A percentile compares a stretch with the other conserved stretches of the same genome.
phyloP scores from a whole-genome alignment of 1,139 yeast species.

The Pichia sp. region DNA sequence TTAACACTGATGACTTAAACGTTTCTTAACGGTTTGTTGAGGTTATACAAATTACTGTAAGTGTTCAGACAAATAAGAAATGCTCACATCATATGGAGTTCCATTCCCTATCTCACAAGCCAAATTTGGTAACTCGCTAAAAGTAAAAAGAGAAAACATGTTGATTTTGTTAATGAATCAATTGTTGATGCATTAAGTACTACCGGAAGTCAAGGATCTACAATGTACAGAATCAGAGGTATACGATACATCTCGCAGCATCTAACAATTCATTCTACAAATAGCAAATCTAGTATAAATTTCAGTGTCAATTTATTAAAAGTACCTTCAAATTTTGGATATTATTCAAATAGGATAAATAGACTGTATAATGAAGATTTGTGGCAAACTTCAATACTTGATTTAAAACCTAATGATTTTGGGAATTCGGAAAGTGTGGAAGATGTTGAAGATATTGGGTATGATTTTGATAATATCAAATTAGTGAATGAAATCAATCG shows the following conservation, averaged over 20 bases:
- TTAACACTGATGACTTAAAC: too few relatives aligned
- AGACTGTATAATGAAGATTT: constrained; percentile 77
- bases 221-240: neutral
- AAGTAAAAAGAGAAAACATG: neutral
- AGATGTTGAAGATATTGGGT: neutral
- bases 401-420: constrained; percentile 4
- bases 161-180: neutral
- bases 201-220: neutral
- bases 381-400: constrained; percentile 33
- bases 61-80: too few relatives aligned
- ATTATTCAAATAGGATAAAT: constrained; percentile 68
- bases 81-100: too few relatives aligned
- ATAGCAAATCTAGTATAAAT: constrained; percentile 13
- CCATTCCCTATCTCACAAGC: too few relatives aligned
- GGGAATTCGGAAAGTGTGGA: neutral
- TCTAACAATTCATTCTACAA: constrained; percentile 16
- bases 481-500: neutral
- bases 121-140: neutral
- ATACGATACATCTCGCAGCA: constrained; percentile 18
- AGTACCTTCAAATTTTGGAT: constrained; percentile 77
- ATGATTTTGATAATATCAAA: constrained; percentile 3
- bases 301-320: constrained; percentile 39
- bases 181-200: neutral
- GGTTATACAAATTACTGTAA: too few relatives aligned
- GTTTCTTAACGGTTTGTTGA: too few relatives aligned